Conservation (phyloP, 108 stramenopile genomes). For the Chaetoceros muelleri region DNA sequence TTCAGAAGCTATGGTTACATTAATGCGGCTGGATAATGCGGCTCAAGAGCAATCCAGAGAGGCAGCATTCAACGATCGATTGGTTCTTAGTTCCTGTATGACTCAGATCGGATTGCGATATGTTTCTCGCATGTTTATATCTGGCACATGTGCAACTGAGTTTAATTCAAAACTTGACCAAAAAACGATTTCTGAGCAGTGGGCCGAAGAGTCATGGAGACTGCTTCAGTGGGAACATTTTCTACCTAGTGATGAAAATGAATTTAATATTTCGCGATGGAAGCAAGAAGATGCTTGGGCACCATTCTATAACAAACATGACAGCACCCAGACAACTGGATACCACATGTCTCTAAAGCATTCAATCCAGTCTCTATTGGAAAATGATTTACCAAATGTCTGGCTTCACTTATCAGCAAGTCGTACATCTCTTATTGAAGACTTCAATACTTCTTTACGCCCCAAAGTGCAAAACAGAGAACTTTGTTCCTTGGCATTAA, state of each 20-base stretch:
- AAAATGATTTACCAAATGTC: not conserved
- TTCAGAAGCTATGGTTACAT: too few relatives aligned
- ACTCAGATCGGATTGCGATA: not conserved
- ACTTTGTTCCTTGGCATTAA: not conserved
- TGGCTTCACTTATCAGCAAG: not conserved
- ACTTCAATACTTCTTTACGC: not conserved
- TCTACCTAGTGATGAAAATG: not conserved
- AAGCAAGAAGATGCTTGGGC: too few relatives aligned
- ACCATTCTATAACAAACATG: not conserved
- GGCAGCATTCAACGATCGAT: too few relatives aligned
- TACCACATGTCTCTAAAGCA: not conserved
- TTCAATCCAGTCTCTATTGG: not conserved
- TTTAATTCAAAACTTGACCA: too few relatives aligned
- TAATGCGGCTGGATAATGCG: too few relatives aligned
- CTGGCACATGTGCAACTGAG: not conserved
- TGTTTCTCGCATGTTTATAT: not conserved
- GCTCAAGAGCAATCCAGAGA: too few relatives aligned
- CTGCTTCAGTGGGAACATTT: not conserved
- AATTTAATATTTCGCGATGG: too few relatives aligned
- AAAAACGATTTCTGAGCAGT: not conserved
- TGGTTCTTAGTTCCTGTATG: too few relatives aligned
- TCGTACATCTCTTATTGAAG: not conserved
- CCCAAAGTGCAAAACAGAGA: not conserved
- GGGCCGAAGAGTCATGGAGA: constrained; percentile 1
- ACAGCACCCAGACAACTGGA: not conserved